Evolutionary conservation across 805 yeast genomes (phyloP), one percentile per base, ranked within the genome.

Genomic region (Hanseniaspora clermontiae): DNA sequence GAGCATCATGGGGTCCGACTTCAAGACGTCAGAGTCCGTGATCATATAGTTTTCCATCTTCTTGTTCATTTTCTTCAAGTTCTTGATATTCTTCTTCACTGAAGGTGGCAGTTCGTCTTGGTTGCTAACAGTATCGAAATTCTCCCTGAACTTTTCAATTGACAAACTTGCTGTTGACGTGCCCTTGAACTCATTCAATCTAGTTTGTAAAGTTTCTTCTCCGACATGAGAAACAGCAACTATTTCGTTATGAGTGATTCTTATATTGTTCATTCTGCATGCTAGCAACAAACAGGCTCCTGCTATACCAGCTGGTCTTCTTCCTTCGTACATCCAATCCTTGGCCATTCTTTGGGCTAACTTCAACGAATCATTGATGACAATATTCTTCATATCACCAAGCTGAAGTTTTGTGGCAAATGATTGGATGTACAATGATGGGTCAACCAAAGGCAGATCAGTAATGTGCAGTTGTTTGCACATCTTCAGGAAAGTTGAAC

Each of bases 241-340:
- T 55, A 93, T 84, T 67, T 95, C 97, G 0, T 90, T 79, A 67
- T 91, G 96, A 2, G 95, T 83, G 65, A 97, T 77, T 65, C 96
- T 77, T 66, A 86, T 83, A 65, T 90, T 90, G 70, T 93, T 93
- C 97, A 93, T 95, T 69, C 98, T 78, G 1, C 97, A 93, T 0
- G 99, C 98, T 51, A 93, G 71, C 47, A 95, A 67, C 1, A 93
- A 74, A 69, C 97, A 89, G 0, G 98, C 98, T 24, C 97, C 99
- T 0, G 98, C 98, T 55, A 93, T 81, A 64, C 99, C 98, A 0
- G 98, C 97, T 0, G 99, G 98, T 60, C 97, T 77, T 66, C 99
- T 78, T 29, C 99, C 99, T 70, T 88, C 95, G 66, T 83, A 87
- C 62, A 93, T 85, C 97, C 97, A 93, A 65, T 93, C 97, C 45